Evolutionary conservation across 2,329 filamentous ascomycete genomes (phyloP), one percentile per base, ranked within the genome.

Genomic region (Tolypocladium ovalisporum): DNA sequence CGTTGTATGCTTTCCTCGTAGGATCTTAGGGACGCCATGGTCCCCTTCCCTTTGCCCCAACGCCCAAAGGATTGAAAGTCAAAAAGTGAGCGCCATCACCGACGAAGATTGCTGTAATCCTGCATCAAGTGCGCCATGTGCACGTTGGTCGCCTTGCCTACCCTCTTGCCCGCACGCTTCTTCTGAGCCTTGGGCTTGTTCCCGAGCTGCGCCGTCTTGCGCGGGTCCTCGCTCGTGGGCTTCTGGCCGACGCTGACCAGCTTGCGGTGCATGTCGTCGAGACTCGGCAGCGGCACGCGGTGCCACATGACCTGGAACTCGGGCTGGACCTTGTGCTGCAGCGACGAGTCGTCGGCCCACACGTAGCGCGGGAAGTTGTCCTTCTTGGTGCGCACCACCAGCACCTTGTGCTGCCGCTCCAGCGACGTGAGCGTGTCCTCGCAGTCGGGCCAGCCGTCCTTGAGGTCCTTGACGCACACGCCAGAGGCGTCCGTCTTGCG

Each of bases 381-480:
- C 76, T 97, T 97, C 75, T 94, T 95, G 57, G 92, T 92, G 60
- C 92, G 84, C 27, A 90, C 88, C 7, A 97, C 90, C 39, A 97
- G 79, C 52, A 97, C 79, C 71, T 87, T 87, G 67, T 92, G 87
- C 69, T 89, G 83, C 44, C 74, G 74, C 75, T 97, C 93, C 55
- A 99, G 80, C 63, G 83, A 79, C 61, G 88, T 82, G 69, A 99
- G 88, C 12, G 88, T 82, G 24, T 87, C 82, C 60, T 92, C 85
- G 67, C 90, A 95, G 65, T 87, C 86, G 29, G 87, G 85, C 94
- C 94, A 99, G 61, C 94, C 94, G 70, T 99, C 94, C 73, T 96
- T 96, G 60, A 99, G 81, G 66, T 97, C 91, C 70, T 90, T 91
- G 61, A 97, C 90, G 40, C 80, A 81, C 56, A 97, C 83, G 15